Base-by-base conservation (phyloP, 2,329 filamentous ascomycete species). In the Fusarium decemcellulare region DNA sequence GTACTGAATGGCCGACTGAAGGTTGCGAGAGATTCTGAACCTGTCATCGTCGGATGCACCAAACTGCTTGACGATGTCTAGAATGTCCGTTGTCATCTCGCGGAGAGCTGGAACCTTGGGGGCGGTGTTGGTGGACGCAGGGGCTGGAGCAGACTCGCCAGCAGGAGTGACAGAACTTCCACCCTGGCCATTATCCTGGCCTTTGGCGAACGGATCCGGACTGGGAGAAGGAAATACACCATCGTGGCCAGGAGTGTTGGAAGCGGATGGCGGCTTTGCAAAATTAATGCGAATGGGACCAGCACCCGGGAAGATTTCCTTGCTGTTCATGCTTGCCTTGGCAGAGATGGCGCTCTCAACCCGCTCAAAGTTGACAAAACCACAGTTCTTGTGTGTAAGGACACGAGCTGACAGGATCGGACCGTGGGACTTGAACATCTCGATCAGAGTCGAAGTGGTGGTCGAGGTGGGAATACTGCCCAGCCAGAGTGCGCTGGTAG, bases 391-490 rank as follows among this genome's bases (percentile, higher is more conserved):
- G 85, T 99, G 94, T 1, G 96, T 98, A 66, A 99, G 86, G 6
- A 99, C 96, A 69, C 96, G 89, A 30, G 94, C 95, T 5, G 95
- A 98, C 71, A 96, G 87, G 68, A 99, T 97, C 4, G 92, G 88
- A 10, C 96, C 96, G 72, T 96, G 97, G n/a, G 91, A 88, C 79
- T 93, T 93, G 83, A 99, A 99, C 83, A 98, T 97, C 70, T 97
- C 94, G 61, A 94, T 94, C 65, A 99, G 83, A 1, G 96, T 98
- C 2, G 95, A 97, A 11, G 96, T 95, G 0, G 96, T 99, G 3
- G 96, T 99, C 3, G 96, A 98, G 6, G 95, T 95, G 12, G 96
- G 96, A 63, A 99, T 98, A 80, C 95, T 98, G 59, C 96, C 96
- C 53, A 99, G 92, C 96, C 96, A 99, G 59, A 99, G 84, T 36